Base-by-base conservation (phyloP, 257 asterid genomes). In the Ocimum tenuiflorum region DNA sequence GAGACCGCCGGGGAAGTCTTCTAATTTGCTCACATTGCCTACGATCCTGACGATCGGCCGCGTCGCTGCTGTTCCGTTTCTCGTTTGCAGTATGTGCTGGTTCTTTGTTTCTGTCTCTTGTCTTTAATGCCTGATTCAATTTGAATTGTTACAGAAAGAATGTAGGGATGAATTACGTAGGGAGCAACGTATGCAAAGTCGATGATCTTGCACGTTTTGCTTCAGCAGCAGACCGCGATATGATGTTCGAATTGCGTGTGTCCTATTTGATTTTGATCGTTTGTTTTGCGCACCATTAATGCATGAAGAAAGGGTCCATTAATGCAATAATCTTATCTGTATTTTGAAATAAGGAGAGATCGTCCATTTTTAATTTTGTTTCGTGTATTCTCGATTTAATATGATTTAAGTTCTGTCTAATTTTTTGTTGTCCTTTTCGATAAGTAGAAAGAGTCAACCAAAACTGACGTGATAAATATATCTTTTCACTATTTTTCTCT, bases 11-110 rank as follows among this genome's bases (percentile, higher is more conserved):
- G 61, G 24, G 39, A 60, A 67, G 20, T 69, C 89, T 14, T 45
- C 81, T 14, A 91, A 88, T 76, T 66, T 91, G 68, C 94, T 94
- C 75, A 94, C 97, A 0, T 79, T 94, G 89, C 99, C 99, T 7
- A 94, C 96, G 75, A 83, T 91, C 66, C 74, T 94, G 73, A 94
- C 97, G 22, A 80, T 90, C 59, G 97, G 95, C 66, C 97, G 99
- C 45, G 96, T 94, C 15, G 95, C 87, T 14, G 87, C 95, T 46
- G 80, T 90, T 13, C 96, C 99, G 27, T 78, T 94, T 56, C 86
- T 94, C 58, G 85, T 88, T 42, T 63, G 79, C 81, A 82, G 99
- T 94, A 85, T 19, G 95, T 75, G 48, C 59, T 68, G 47, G 49
- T 49, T 67, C 4, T 66, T 33, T 51, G 39, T 18, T 8, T 31